phyloP scores from a whole-genome alignment of 163 green algal species.

The Prototheca wickerhamii region DNA sequence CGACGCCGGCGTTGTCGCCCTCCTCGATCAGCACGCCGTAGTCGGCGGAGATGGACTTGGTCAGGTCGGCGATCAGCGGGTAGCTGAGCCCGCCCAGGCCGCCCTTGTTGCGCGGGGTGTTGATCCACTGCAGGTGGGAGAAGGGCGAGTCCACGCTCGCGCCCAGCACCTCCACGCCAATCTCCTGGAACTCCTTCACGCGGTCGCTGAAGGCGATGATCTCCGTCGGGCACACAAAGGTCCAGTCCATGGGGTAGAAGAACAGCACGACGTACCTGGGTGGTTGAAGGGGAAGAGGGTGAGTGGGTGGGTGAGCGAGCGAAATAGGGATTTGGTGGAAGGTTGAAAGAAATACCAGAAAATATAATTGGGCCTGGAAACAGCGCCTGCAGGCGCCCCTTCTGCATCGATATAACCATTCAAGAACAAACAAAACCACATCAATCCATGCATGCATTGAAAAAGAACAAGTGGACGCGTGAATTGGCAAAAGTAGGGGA shows the following conservation, averaged over 20 bases:
- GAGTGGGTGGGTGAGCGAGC: too few species aligned
- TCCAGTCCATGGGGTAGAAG: conserved; percentile 82
- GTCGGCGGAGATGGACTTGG: conserved; percentile 52
- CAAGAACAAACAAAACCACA: too few species aligned
- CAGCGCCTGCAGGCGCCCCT: too few species aligned
- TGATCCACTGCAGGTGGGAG: conserved; percentile 90
- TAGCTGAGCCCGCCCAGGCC: conserved; percentile 90
- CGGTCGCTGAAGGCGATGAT: conserved; percentile 97
- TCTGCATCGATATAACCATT: too few species aligned
- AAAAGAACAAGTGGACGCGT: too few species aligned
- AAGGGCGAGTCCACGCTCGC: conserved; percentile 94
- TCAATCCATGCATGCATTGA: too few species aligned
- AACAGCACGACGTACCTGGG: conserved; percentile 82
- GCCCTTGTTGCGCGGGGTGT: conserved; percentile 81
- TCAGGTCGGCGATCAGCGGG: conserved; percentile 88
- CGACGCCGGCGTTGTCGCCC: conserved; percentile 45
- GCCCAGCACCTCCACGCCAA: conserved; percentile 50
- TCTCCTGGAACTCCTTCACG: conserved; percentile 53
- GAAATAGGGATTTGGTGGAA: conserved; percentile 32
- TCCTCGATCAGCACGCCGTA: conserved; percentile 89
- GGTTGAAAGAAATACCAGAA: not conserved
- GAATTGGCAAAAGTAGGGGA: too few species aligned
- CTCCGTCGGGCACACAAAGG: conserved; percentile 82
- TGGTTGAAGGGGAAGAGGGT: not conserved
- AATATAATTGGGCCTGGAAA: not conserved